These are phyloP conservation scores for Fusarium fujikuroi DNA, from an alignment of 2,329 filamentous ascomycete species.

Conservation along the genomic window DNA sequence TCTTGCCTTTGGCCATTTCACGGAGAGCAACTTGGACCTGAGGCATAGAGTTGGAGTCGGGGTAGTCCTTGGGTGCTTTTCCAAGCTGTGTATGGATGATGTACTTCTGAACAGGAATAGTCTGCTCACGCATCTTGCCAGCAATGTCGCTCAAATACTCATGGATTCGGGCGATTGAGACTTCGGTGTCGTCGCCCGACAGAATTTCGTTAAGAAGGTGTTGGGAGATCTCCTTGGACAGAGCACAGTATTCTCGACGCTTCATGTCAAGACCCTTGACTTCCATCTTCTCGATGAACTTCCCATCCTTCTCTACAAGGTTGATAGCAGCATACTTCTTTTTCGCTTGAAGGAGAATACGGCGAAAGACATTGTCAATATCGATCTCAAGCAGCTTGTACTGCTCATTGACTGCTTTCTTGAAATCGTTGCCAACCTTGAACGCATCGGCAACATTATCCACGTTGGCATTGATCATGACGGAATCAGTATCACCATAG, in stretches of 20 bases:
- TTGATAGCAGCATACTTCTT: conserved; percentile 99
- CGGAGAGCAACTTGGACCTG: conserved; percentile 95
- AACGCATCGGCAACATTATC: conserved; percentile 91
- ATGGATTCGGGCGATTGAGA: conserved; percentile 89
- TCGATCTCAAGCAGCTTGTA: conserved; percentile 96
- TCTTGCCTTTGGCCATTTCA: conserved; percentile 87
- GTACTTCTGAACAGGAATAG: conserved; percentile 84
- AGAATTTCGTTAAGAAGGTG: conserved; percentile 93
- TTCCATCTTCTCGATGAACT: conserved; percentile 93
- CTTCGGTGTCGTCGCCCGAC: conserved; percentile 90
- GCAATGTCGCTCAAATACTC: conserved; percentile 90
- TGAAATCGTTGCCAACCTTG: conserved; percentile 94
- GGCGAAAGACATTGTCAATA: conserved; percentile 96
- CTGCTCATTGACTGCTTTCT: conserved; percentile 90
- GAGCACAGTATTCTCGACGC: conserved; percentile 92
- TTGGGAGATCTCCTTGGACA: conserved; percentile 94
- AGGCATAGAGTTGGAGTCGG: conserved; percentile 94
- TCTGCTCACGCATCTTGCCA: conserved; percentile 83
- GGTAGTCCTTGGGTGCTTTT: conserved; percentile 92
- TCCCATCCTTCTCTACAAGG: conserved; percentile 87
- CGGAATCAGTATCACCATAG: conserved; percentile 98
- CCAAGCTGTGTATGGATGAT: conserved; percentile 98
- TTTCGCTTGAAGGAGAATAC: conserved; percentile 93
- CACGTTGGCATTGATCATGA: conserved; percentile 99
- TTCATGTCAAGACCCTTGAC: conserved; percentile 99